phyloP scores from a whole-genome alignment of 768 basidiomycete genomes.

The Podaxis rugospora region DNA sequence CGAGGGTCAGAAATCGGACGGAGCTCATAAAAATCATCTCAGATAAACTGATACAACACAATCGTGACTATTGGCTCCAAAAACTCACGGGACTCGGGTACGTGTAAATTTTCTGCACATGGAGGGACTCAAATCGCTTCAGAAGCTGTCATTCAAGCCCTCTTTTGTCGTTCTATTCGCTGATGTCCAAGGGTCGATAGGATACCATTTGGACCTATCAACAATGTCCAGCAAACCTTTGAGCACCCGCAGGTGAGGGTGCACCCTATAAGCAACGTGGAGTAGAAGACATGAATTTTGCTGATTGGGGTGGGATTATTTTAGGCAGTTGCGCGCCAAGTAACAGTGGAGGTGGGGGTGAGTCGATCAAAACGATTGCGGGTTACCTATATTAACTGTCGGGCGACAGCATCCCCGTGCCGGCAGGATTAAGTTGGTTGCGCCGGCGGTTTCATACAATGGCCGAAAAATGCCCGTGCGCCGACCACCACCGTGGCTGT shows the following conservation, averaged over 20 bases:
- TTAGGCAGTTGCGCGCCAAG: constrained; percentile 71
- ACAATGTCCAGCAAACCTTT: constrained; percentile 86
- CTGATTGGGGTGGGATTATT: constrained; percentile 10
- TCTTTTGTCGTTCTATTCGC: not conserved
- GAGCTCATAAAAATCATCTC: constrained; percentile 69
- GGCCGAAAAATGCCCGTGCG: constrained; percentile 71
- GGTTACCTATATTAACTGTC: constrained; percentile 15
- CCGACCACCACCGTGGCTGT: constrained; percentile 82
- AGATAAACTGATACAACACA: constrained; percentile 47
- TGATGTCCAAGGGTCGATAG: constrained; percentile 28
- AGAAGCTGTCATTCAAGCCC: not conserved
- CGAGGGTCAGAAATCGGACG: constrained; percentile 70
- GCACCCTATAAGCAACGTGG: constrained; percentile 5
- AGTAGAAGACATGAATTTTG: constrained; percentile 6
- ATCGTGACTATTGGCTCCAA: constrained; percentile 72
- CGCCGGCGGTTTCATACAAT: constrained; percentile 79
- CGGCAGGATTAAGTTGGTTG: constrained; percentile 74
- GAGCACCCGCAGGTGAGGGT: constrained; percentile 65
- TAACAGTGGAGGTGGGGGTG: constrained; percentile 77
- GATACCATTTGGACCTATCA: constrained; percentile 88
- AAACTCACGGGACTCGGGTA: constrained; percentile 77
- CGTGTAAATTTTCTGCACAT: constrained; percentile 18
- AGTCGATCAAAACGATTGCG: constrained; percentile 19
- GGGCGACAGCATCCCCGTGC: constrained; percentile 61
- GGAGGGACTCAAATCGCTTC: not conserved